A percentile compares a stretch with the other conserved stretches of the same genome.
phyloP scores from a whole-genome alignment of 2,329 filamentous ascomycete genomes.

The Clonostachys rhizophaga region DNA sequence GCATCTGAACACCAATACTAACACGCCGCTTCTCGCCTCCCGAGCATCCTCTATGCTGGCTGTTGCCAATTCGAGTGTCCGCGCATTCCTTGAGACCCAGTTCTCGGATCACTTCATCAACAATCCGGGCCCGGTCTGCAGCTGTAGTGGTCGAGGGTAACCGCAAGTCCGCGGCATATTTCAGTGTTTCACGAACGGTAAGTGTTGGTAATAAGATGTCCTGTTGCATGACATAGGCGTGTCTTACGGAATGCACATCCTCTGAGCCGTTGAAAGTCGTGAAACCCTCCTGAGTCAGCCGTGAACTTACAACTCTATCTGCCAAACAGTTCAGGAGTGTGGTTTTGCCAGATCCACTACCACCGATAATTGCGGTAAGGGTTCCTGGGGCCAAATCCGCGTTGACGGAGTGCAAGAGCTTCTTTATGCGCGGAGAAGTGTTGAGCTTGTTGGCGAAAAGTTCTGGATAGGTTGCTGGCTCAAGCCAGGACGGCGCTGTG shows the following conservation, averaged over 20 bases:
- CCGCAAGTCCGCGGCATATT: slow-evolving; percentile 68
- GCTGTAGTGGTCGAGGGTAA: slow-evolving; percentile 58
- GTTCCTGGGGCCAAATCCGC: slow-evolving; percentile 61
- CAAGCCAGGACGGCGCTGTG: slow-evolving; percentile 48
- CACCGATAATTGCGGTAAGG: slow-evolving; percentile 71
- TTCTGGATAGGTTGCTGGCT: slow-evolving; percentile 38
- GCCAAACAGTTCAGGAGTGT: slow-evolving; percentile 68
- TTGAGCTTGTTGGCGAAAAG: slow-evolving; percentile 29
- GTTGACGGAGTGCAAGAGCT: slow-evolving; percentile 58
- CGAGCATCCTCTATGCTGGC: slow-evolving; percentile 69
- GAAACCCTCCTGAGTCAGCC: slow-evolving; percentile 45
- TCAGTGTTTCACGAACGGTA: slow-evolving; percentile 71
- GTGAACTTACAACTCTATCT: slow-evolving; percentile 56
- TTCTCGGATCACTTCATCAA: slow-evolving; percentile 74
- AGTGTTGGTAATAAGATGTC: slow-evolving; percentile 69
- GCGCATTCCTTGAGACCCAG: slow-evolving; percentile 74
- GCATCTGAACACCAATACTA: slow-evolving; percentile 72
- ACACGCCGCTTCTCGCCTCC: slow-evolving; percentile 75
- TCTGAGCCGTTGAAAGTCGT: slow-evolving; percentile 57
- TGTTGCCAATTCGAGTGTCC: slow-evolving; percentile 68
- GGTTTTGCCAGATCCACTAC: slow-evolving; percentile 70
- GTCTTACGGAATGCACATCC: slow-evolving; percentile 49
- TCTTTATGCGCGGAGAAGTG: slow-evolving; percentile 33
- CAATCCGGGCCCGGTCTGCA: slow-evolving; percentile 55
- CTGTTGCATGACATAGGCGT: slow-evolving; percentile 73